Evolutionary conservation across 2,329 filamentous ascomycete genomes (phyloP).

Genomic region (Fonsecaea nubica): DNA sequence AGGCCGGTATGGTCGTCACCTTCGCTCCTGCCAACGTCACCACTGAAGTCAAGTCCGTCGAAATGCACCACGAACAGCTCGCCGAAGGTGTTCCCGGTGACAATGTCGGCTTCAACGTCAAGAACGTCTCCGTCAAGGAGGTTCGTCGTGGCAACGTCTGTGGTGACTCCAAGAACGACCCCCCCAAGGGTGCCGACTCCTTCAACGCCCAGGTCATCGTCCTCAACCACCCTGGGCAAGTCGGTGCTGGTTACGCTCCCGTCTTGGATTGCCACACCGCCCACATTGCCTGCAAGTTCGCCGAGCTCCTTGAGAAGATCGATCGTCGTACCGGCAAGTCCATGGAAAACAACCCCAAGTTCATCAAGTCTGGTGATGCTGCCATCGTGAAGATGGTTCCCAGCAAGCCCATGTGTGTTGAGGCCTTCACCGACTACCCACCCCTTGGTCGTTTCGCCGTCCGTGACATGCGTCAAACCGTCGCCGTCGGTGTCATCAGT

Average conservation of each 20-base stretch:
- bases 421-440: constrained; percentile 99
- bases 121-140: constrained; percentile 99
- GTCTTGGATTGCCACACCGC: constrained; percentile 99
- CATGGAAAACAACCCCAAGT: constrained; percentile 90
- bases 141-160: constrained; percentile 99
- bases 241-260: constrained; percentile 98
- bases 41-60: constrained; percentile 99
- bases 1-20: constrained; percentile 84
- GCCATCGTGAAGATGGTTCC: constrained; percentile 99
- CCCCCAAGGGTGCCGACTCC: constrained; percentile 82
- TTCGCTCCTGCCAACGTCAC: constrained; percentile 98
- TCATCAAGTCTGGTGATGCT: constrained; percentile 99
- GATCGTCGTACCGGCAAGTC: constrained; percentile 99
- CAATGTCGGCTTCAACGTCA: constrained; percentile 99
- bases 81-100: constrained; percentile 93
- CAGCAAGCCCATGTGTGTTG: constrained; percentile 99
- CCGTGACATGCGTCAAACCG: constrained; percentile 81
- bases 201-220: constrained; percentile 99
- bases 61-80: constrained; percentile 99
- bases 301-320: constrained; percentile 99
- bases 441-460: constrained; percentile 99
- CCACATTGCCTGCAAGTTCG: constrained; percentile 99
- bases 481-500: constrained; percentile 77
- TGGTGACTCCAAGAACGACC: constrained; percentile 99
- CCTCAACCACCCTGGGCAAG: constrained; percentile 99